phyloP scores from a whole-genome alignment of 495 filamentous ascomycete species.

The Hyaloscypha variabilis region DNA sequence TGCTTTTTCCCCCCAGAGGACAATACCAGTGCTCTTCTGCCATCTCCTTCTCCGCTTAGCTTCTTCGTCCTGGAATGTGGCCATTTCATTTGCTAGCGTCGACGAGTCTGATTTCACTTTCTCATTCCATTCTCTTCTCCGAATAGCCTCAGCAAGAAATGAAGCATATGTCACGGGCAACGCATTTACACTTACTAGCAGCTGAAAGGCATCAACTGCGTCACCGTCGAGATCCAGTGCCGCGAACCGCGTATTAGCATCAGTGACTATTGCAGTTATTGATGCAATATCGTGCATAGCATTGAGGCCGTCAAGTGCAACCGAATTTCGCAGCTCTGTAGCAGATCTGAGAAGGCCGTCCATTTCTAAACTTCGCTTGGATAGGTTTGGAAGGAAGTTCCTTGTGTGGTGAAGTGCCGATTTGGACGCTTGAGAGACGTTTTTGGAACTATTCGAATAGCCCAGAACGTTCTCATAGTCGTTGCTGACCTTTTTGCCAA shows the following conservation, averaged over 20 bases:
- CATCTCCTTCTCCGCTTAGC: conserved; percentile 85
- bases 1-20: conserved; percentile 54
- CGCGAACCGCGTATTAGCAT: conserved; percentile 69
- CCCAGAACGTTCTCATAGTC: conserved; percentile 81
- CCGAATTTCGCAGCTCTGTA: conserved; percentile 59
- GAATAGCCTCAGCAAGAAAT: conserved; percentile 80
- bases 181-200: conserved; percentile 72
- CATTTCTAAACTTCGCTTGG: conserved; percentile 73
- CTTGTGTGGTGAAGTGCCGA: conserved; percentile 85
- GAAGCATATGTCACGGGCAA: conserved; percentile 89
- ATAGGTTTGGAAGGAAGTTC: conserved; percentile 80
- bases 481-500: conserved; percentile 82
- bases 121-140: conserved; percentile 85
- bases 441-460: conserved; percentile 68
- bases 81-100: conserved; percentile 87
- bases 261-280: conserved; percentile 72
- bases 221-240: conserved; percentile 70
- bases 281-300: conserved; percentile 80
- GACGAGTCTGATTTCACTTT: conserved; percentile 86
- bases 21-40: conserved; percentile 73
- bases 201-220: conserved; percentile 71
- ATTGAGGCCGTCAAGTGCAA: conserved; percentile 59
- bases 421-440: conserved; percentile 79
- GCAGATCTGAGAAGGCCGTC: conserved; percentile 69
- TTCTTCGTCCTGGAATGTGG: conserved; percentile 87